Conservation (phyloP, 176 grass and related monocot genomes). For the Rhynchospora tenuis region DNA sequence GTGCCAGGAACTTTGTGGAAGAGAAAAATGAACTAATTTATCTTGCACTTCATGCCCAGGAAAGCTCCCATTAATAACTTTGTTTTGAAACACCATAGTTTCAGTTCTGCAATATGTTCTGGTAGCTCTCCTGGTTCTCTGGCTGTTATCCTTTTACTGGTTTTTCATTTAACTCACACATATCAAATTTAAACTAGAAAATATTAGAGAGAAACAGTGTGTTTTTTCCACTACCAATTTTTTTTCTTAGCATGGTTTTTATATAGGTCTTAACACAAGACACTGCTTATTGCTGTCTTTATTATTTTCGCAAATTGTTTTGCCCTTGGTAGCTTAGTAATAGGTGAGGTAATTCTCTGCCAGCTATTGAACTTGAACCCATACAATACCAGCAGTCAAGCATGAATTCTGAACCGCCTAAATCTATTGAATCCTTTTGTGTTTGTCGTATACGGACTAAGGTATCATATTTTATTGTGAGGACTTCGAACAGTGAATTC, state of each 20-base stretch:
- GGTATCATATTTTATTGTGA: too few relatives aligned
- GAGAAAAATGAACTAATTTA: too few relatives aligned
- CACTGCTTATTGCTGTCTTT: not conserved
- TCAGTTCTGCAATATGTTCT: not conserved
- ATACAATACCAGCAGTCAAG: too few relatives aligned
- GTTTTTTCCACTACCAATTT: not conserved
- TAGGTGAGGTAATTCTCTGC: not conserved
- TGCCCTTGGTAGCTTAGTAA: not conserved
- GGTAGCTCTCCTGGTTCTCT: not conserved
- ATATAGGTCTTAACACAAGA: too few relatives aligned
- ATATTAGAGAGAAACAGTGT: not conserved
- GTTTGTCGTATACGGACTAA: not conserved
- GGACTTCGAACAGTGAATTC: too few relatives aligned
- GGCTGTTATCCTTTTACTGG: not conserved
- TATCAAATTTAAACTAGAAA: not conserved
- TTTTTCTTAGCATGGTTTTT: not conserved
- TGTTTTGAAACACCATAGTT: not conserved
- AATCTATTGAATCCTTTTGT: not conserved
- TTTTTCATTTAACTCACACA: not conserved
- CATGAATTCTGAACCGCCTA: not conserved
- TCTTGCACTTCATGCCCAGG: too few relatives aligned
- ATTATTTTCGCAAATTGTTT: not conserved
- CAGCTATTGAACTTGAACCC: not conserved
- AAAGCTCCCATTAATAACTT: not conserved
- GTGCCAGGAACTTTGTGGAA: too few relatives aligned